phyloP scores from a whole-genome alignment of 495 filamentous ascomycete genomes.

The Sordaria brevicollis region DNA sequence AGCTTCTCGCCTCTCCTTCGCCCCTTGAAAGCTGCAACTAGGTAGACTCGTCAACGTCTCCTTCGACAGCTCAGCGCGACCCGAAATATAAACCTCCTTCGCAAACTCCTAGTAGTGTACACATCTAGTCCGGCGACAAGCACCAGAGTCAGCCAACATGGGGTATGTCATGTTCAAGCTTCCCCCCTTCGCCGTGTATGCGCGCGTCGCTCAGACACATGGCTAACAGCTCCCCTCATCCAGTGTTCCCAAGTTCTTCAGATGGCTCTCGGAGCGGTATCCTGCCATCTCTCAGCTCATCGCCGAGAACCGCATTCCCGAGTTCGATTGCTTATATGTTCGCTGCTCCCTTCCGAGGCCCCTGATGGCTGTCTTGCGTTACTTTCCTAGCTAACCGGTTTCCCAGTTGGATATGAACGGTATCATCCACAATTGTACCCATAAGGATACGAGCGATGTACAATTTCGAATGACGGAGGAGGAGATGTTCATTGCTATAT shows the following conservation, averaged over 20 bases:
- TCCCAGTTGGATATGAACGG: conserved; percentile 89
- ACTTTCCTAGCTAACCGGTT: conserved; percentile 12
- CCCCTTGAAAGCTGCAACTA: background rate
- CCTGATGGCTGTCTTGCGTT: background rate
- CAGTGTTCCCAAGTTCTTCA: conserved; percentile 90
- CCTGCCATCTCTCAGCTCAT: conserved; percentile 97
- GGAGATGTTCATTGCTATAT: conserved; percentile 98
- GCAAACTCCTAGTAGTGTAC: background rate
- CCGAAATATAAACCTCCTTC: background rate
- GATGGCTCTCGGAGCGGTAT: conserved; percentile 98
- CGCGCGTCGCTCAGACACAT: background rate
- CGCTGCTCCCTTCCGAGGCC: conserved; percentile 14
- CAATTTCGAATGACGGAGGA: conserved; percentile 93
- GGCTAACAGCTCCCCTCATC: conserved; percentile 23
- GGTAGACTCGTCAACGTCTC: background rate
- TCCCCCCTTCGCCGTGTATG: background rate
- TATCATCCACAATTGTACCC: conserved; percentile 99
- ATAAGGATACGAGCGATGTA: conserved; percentile 84
- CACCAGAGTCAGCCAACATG: conserved; percentile 11
- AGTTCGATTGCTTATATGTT: conserved; percentile 95
- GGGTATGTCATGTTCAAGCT: conserved; percentile 10
- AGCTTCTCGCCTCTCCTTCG: background rate
- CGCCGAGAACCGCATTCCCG: conserved; percentile 96
- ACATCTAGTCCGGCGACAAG: background rate
- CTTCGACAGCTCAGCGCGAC: background rate